These are phyloP conservation scores for Colletotrichum sp. DNA, from an alignment of 2,329 filamentous ascomycete genomes.

Conservation along the genomic window DNA sequence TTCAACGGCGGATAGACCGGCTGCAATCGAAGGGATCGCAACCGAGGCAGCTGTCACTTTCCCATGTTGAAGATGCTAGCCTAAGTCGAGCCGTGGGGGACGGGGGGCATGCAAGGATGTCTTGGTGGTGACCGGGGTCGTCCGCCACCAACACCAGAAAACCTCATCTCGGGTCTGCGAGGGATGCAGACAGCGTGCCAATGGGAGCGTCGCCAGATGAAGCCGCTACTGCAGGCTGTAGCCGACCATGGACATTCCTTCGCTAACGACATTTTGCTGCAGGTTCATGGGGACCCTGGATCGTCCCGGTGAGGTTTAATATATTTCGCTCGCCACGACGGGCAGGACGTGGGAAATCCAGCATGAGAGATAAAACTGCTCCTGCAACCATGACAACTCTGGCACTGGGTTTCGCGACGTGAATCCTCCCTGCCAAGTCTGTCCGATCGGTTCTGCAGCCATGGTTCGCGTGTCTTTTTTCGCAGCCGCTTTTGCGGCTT, in stretches of 20 bases:
- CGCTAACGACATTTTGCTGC: background rate
- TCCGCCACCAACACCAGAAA: background rate
- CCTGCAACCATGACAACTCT: background rate
- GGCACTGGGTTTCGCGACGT: background rate
- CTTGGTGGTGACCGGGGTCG: background rate
- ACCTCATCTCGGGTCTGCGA: slow-evolving; percentile 2
- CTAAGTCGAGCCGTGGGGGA: background rate
- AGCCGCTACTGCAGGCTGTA: background rate
- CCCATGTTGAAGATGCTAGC: background rate
- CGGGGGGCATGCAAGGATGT: background rate
- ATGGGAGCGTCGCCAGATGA: background rate
- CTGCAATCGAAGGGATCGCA: background rate
- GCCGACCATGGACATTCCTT: background rate
- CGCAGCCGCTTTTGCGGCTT: background rate
- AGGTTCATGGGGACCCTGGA: background rate
- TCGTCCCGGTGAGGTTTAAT: background rate
- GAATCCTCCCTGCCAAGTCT: background rate
- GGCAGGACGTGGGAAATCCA: background rate
- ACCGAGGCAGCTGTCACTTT: background rate
- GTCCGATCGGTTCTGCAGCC: background rate
- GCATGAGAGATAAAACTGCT: background rate
- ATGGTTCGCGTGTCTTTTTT: background rate
- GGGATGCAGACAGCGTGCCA: background rate
- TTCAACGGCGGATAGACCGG: background rate
- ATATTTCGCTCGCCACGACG: background rate